phyloP scores from a whole-genome alignment of 352 stramenopile genomes.

The Pythium brachiatum region DNA sequence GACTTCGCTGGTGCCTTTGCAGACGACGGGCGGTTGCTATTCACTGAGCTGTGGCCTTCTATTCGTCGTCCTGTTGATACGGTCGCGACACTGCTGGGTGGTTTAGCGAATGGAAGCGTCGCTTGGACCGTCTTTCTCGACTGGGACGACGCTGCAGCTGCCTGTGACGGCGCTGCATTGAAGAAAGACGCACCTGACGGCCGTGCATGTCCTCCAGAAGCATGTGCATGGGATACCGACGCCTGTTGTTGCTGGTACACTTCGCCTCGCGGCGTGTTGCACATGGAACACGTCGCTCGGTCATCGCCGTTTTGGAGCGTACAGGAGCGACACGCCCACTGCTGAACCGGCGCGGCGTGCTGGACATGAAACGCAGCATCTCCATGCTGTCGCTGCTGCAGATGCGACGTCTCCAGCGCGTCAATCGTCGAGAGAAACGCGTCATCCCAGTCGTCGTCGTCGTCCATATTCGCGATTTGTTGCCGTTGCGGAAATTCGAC shows the following conservation, averaged over 20 bases:
- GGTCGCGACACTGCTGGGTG: background rate
- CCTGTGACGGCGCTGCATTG: background rate
- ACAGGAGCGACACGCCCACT: conserved; percentile 58
- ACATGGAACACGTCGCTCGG: conserved; percentile 44
- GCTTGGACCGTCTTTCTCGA: conserved; percentile 56
- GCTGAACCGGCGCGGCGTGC: background rate
- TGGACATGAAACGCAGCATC: background rate
- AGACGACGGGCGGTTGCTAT: background rate
- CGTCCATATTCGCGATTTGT: conserved; percentile 28
- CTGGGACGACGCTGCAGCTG: conserved; percentile 3
- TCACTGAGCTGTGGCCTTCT: conserved; percentile 7
- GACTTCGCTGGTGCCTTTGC: background rate
- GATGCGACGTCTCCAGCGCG: conserved; percentile 45
- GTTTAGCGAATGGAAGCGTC: conserved; percentile 48
- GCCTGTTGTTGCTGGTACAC: conserved; percentile 18
- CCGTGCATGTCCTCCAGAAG: background rate
- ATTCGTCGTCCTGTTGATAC: background rate
- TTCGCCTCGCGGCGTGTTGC: conserved; percentile 44
- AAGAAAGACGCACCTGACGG: background rate
- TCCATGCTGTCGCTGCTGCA: conserved; percentile 11
- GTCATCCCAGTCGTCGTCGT: conserved; percentile 86
- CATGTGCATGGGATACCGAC: background rate
- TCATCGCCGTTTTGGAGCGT: conserved; percentile 53
- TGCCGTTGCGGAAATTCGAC: conserved; percentile 14
- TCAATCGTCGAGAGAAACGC: conserved; percentile 67